A percentile compares a stretch with the other conserved stretches of the same genome.
Conservation (phyloP, 108 stramenopile genomes). For the Nitzschia sp. region DNA sequence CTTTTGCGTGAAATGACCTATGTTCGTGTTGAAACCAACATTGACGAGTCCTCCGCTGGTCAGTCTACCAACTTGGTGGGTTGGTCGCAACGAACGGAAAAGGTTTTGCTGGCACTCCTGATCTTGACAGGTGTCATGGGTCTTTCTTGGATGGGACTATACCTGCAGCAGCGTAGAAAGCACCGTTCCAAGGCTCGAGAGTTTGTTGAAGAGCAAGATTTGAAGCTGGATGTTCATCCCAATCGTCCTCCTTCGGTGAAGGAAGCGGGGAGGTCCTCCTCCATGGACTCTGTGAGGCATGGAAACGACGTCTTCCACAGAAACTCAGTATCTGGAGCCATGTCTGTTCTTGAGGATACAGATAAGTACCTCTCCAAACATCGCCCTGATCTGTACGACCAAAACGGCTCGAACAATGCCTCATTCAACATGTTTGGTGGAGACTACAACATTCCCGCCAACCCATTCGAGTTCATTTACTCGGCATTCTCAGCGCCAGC, state of each 20-base stretch:
- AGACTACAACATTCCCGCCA: slow-evolving; percentile 25
- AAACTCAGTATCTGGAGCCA: slow-evolving; percentile 11
- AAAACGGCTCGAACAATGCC: slow-evolving; percentile 1
- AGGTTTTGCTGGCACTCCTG: slow-evolving; percentile 15
- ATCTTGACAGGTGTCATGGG: slow-evolving; percentile 8
- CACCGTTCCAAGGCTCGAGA: neutral
- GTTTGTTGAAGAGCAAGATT: slow-evolving; percentile 7
- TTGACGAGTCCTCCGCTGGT: neutral
- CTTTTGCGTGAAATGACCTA: slow-evolving; percentile 21
- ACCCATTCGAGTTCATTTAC: slow-evolving; percentile 35
- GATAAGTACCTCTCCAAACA: slow-evolving; percentile 37
- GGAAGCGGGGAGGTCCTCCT: neutral
- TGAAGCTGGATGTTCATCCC: neutral
- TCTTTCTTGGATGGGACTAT: neutral
- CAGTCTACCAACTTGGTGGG: neutral
- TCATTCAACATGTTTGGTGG: slow-evolving; percentile 26
- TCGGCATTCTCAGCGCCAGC: slow-evolving; percentile 19
- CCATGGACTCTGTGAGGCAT: slow-evolving; percentile 26
- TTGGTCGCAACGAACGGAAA: slow-evolving; percentile 33
- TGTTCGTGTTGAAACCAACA: neutral
- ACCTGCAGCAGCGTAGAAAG: slow-evolving; percentile 3
- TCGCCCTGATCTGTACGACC: slow-evolving; percentile 29
- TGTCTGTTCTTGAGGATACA: slow-evolving; percentile 22
- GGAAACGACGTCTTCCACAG: slow-evolving; percentile 25
- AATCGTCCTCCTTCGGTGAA: slow-evolving; percentile 13